phyloP scores from a whole-genome alignment of 257 asterid genomes.

The Solanum virginianum region DNA sequence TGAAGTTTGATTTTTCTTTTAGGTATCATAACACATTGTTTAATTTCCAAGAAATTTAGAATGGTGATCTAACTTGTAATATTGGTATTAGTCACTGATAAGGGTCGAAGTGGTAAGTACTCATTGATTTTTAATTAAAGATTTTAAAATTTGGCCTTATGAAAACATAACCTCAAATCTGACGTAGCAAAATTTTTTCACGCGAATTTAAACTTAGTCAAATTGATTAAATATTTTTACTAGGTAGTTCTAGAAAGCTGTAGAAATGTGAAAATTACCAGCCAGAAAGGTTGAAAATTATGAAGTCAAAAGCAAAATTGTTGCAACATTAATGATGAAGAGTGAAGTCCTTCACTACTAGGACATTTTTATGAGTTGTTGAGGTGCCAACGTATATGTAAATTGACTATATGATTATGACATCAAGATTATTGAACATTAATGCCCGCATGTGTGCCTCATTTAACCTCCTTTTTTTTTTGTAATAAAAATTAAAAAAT shows the following conservation, averaged over 20 bases:
- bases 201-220: too few species aligned
- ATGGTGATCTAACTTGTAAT: too few species aligned
- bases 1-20: too few species aligned
- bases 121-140: too few species aligned
- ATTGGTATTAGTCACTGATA: too few species aligned
- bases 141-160: too few species aligned
- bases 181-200: too few species aligned
- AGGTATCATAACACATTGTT: too few species aligned
- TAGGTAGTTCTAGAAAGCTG: not conserved
- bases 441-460: conserved; percentile 20
- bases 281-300: not conserved
- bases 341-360: not conserved
- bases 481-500: too few species aligned
- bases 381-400: not conserved
- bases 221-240: not conserved
- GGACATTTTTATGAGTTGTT: not conserved
- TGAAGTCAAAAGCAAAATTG: not conserved
- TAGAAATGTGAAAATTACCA: not conserved
- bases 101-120: too few species aligned
- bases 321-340: conserved; percentile 3
- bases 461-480: not conserved
- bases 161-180: too few species aligned
- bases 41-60: too few species aligned
- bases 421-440: conserved; percentile 17
- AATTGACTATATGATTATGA: conserved; percentile 16